Evolutionary conservation across 202 grass and related monocot genomes (phyloP).

Genomic region (Elaeis oleifera): DNA sequence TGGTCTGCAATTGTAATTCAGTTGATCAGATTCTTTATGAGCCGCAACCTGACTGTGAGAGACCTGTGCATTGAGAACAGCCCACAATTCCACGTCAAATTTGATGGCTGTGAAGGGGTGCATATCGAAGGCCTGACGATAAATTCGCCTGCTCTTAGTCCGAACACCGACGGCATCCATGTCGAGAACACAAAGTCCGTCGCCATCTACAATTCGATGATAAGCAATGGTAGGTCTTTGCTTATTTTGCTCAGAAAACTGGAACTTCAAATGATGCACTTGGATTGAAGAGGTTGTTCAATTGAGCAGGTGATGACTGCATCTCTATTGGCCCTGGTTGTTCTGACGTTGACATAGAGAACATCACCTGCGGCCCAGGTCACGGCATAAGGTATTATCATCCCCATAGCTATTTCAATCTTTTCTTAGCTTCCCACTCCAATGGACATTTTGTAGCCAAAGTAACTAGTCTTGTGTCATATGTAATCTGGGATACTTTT

Average conservation of each 20-base stretch:
- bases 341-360: conserved; percentile 73
- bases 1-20: conserved; percentile 8
- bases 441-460: background rate
- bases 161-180: conserved; percentile 96
- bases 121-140: conserved; percentile 69
- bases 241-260: background rate
- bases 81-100: conserved; percentile 85
- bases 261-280: background rate
- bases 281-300: background rate
- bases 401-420: no score
- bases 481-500: background rate
- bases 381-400: conserved; percentile 76
- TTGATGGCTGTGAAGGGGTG: conserved; percentile 74
- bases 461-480: no score
- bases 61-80: conserved; percentile 81
- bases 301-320: conserved; percentile 66
- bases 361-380: conserved; percentile 64
- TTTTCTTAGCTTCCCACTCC: no score
- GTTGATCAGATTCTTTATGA: conserved; percentile 84
- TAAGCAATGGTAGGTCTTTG: conserved; percentile 56
- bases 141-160: conserved; percentile 62
- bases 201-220: conserved; percentile 71
- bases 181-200: conserved; percentile 84
- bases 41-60: conserved; percentile 52
- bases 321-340: conserved; percentile 88